A percentile compares a stretch with the other conserved stretches of the same genome.
Conservation (phyloP, 1,139 yeast genomes). For the Maudiozyma humilis region DNA sequence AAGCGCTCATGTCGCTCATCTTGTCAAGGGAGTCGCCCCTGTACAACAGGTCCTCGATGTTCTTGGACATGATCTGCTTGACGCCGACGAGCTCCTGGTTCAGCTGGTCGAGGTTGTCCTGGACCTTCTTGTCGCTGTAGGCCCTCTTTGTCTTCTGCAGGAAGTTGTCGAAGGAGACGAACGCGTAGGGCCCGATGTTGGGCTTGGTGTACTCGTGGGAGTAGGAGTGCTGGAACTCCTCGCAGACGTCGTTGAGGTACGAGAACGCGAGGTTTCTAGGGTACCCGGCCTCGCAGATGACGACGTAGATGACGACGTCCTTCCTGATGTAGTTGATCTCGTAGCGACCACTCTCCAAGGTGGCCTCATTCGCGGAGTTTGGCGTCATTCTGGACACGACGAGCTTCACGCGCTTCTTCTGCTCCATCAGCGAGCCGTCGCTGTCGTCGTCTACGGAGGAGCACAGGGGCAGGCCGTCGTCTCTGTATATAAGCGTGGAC, state of each 20-base stretch:
- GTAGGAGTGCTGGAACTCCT: conserved; percentile 74
- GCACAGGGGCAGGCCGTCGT: conserved; percentile 76
- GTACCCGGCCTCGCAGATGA: conserved; percentile 68
- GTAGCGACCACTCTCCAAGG: conserved; percentile 69
- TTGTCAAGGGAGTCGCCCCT: conserved; percentile 91
- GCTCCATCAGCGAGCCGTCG: conserved; percentile 51
- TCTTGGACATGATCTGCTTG: conserved; percentile 89
- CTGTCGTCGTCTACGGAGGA: conserved; percentile 88
- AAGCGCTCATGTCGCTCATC: conserved; percentile 81
- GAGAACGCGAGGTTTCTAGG: conserved; percentile 88
- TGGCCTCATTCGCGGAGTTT: conserved; percentile 76
- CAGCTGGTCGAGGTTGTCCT: conserved; percentile 74
- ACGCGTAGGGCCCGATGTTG: conserved; percentile 78
- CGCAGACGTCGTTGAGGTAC: conserved; percentile 70
- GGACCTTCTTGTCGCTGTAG: conserved; percentile 87
- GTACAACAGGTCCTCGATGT: conserved; percentile 86
- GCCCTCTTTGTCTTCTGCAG: conserved; percentile 80
- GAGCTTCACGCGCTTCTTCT: conserved; percentile 77
- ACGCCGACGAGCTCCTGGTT: conserved; percentile 89
- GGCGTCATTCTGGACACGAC: conserved; percentile 70
- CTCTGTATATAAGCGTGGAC: conserved; percentile 62
- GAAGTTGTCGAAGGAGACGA: conserved; percentile 75
- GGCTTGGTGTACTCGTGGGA: conserved; percentile 60
- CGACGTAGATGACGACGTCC: conserved; percentile 62
- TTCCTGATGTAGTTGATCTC: conserved; percentile 68